A percentile compares a stretch with the other conserved stretches of the same genome.
Evolutionary conservation across 2,329 filamentous ascomycete species (phyloP).

Genomic region (Lasiodiplodia gonubiensis): DNA sequence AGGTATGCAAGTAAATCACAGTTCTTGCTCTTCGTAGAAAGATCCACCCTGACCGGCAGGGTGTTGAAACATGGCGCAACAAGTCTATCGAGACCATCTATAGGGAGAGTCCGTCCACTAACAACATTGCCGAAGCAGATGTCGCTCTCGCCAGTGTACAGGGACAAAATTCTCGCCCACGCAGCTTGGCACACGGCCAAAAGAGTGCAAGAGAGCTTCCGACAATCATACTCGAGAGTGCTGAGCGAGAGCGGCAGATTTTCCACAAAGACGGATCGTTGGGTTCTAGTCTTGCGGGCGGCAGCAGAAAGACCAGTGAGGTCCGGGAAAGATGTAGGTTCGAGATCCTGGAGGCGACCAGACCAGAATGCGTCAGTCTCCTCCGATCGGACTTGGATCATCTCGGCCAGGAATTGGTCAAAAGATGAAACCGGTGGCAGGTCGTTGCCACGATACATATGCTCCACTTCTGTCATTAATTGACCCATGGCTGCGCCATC

Average conservation of each 20-base stretch:
- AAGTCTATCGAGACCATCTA: constrained; percentile 71
- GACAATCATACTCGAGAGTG: constrained; percentile 35
- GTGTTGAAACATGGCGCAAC: constrained; percentile 96
- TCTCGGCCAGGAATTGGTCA: constrained; percentile 66
- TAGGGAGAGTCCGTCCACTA: constrained; percentile 72
- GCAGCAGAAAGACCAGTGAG: constrained; percentile 38
- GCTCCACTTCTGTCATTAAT: constrained; percentile 74
- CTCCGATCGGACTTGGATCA: constrained; percentile 56
- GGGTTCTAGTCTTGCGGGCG: constrained; percentile 30
- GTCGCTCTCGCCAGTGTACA: constrained; percentile 64
- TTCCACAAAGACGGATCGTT: constrained; percentile 37
- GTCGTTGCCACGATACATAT: constrained; percentile 53
- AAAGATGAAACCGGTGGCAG: constrained; percentile 63
- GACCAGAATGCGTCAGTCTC: constrained; percentile 71
- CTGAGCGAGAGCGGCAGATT: constrained; percentile 36
- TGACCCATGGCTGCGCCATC: constrained; percentile 78
- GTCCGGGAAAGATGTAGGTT: constrained; percentile 50
- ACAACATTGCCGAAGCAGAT: constrained; percentile 88
- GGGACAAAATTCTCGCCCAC: constrained; percentile 70
- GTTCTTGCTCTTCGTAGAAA: constrained; percentile 58
- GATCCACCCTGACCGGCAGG: constrained; percentile 69
- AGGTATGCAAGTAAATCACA: constrained; percentile 64
- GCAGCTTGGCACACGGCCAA: constrained; percentile 72
- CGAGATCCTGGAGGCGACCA: constrained; percentile 59
- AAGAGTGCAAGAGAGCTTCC: constrained; percentile 49